Evolutionary conservation across 768 basidiomycete species (phyloP), one percentile per base, ranked within the genome.

Genomic region (Mycena belliarum): DNA sequence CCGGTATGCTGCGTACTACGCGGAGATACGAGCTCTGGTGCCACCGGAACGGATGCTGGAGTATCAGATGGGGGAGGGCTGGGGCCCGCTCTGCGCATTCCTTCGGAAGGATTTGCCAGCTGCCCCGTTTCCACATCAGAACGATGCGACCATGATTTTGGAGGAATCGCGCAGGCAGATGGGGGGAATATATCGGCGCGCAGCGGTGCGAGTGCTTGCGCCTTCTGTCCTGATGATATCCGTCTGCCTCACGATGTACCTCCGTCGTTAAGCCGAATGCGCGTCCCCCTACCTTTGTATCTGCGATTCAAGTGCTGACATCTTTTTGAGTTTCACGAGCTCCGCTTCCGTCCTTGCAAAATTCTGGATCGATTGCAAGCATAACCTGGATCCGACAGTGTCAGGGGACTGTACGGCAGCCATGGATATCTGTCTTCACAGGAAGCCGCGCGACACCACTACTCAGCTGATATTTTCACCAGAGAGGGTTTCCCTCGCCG

Each of bases 121-220:
- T 3, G 26, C 24, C 0, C 14, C 43, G 15, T 60, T 63, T n/a
- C 58, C 58, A 32, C 62, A 63, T 38, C 53, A 51, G 37, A 63
- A 63, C 43, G 58, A 60, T 23, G 23, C 62, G 6, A 21, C 4
- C n/a, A 47, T 48, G 41, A 63, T 63, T 32, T 16, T 63, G 42
- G 55, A 52, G 5, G 62, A 55, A 3, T 59, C 62, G 20, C 45
- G 37, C 6, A 49, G 26, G 29, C 62, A 51, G 28, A 51, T 60
- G 1, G 35, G 58, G 58, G 23, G 10, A 1, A 60, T 60, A 12
- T 63, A 63, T 25, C 4, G 28, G 40, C 58, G 55, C 11, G 25
- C 51, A 14, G 58, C 43, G 15, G 24, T 23, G 21, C 37, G 23
- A 7, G 0, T 35, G 1, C n/a, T 45, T 15, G 20, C 26, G 23